phyloP scores from a whole-genome alignment of 495 filamentous ascomycete species.

The Lentithecium fluviatile region DNA sequence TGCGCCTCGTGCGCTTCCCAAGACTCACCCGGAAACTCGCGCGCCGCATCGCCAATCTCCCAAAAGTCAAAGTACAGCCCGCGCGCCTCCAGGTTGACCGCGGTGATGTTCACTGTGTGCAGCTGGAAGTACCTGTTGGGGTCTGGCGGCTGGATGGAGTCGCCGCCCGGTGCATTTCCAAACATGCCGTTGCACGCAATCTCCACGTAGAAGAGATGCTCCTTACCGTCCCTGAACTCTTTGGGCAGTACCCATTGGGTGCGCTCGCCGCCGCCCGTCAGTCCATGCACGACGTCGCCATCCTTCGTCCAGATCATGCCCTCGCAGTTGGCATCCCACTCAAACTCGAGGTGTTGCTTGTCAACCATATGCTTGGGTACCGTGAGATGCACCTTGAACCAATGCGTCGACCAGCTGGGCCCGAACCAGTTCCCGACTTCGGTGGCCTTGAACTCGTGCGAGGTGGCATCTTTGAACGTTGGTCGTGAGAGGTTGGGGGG shows the following conservation, averaged over 20 bases:
- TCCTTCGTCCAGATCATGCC: constrained; percentile 86
- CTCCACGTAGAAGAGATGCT: constrained; percentile 89
- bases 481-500: constrained; percentile 76
- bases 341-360: constrained; percentile 81
- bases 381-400: constrained; percentile 80
- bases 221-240: constrained; percentile 74
- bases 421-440: constrained; percentile 77
- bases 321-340: constrained; percentile 93
- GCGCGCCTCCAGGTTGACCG: constrained; percentile 80
- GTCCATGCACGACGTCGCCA: constrained; percentile 83
- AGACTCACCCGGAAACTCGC: constrained; percentile 43
- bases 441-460: constrained; percentile 73
- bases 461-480: constrained; percentile 84
- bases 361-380: constrained; percentile 69
- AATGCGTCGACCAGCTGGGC: constrained; percentile 97
- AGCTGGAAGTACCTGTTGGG: constrained; percentile 78
- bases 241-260: constrained; percentile 87
- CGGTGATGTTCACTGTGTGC: constrained; percentile 77
- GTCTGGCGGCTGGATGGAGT: constrained; percentile 83
- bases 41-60: constrained; percentile 68
- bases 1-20: constrained; percentile 80
- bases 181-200: constrained; percentile 99
- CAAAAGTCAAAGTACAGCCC: constrained; percentile 88
- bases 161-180: constrained; percentile 82
- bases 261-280: constrained; percentile 89